phyloP scores from a whole-genome alignment of 352 stramenopile species.

The Elongisporangium prolatum region DNA sequence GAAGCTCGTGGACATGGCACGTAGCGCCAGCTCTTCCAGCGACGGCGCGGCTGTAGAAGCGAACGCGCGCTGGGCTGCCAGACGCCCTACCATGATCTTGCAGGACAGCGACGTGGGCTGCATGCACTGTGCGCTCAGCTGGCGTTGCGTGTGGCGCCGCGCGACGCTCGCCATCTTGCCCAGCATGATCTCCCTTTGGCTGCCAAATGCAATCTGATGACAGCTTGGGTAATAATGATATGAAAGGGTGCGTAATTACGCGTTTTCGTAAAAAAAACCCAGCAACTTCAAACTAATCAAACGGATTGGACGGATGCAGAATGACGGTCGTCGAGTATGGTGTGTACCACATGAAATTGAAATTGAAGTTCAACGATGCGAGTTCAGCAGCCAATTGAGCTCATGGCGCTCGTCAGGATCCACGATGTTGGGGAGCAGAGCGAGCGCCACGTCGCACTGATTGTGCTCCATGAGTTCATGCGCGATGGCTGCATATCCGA shows the following conservation, averaged over 20 bases:
- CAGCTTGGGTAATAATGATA: too few relatives aligned
- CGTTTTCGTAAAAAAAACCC: neutral
- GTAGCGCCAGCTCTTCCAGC: constrained; percentile 54
- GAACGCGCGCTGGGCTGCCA: constrained; percentile 6
- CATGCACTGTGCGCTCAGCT: neutral
- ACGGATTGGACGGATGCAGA: constrained; percentile 15
- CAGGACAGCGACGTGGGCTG: neutral
- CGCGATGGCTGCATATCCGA: constrained; percentile 36
- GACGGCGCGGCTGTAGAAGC: constrained; percentile 30
- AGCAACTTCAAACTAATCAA: neutral
- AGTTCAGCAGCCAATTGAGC: constrained; percentile 24
- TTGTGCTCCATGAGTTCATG: constrained; percentile 45
- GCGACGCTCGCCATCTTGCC: constrained; percentile 21
- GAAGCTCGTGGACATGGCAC: constrained; percentile 68
- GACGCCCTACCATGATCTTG: neutral
- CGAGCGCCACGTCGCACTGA: constrained; percentile 25
- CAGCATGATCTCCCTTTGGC: constrained; percentile 7
- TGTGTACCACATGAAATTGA: constrained; percentile 2
- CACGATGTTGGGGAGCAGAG: constrained; percentile 30
- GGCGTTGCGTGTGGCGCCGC: neutral
- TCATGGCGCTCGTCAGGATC: constrained; percentile 23
- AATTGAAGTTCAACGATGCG: constrained; percentile 2
- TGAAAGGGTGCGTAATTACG: neutral
- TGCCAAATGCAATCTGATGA: neutral
- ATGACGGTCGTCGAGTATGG: constrained; percentile 5